Evolutionary conservation across 2,329 filamentous ascomycete genomes (phyloP), one percentile per base, ranked within the genome.

Genomic region (Diaporthe citriasiana): DNA sequence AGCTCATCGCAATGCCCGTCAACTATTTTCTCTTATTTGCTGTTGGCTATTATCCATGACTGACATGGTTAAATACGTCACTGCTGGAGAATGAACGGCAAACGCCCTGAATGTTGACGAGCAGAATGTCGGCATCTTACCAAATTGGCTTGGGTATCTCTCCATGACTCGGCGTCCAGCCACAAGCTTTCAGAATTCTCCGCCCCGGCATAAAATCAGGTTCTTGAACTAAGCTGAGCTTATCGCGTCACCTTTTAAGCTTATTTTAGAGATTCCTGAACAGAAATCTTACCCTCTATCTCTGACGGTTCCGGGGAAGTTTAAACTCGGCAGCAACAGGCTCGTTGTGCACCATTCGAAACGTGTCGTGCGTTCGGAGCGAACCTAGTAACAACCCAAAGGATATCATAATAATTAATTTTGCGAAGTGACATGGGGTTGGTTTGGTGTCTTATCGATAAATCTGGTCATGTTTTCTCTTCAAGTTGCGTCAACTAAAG

Each of bases 121-220:
- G 22, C 9, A 25, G 10, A 38, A 10, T 38, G 7, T 38, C 38
- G 8, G 9, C 5, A 38, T 3, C 12, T n/a, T n/a, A n/a, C 25
- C 22, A 50, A 9, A 38, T 10, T 9, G 7, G 6, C 22, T 25
- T 50, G 22, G 22, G 22, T 10, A n/a, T 3, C 45, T 50, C 22
- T 12, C 22, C 45, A 50, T 50, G 60, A 66, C 63, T 66, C 45
- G 45, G 30, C 22, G 17, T 13, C 6, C 45, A 38, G 30, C 45
- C 7, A 38, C 45, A 66, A 66, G 45, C 63, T 51, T 66, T 66
- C 19, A 66, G 1, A 51, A 38, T 66, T 66, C 45, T 51, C 63
- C 40, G 30, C n/a, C 22, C 19, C n/a, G 63, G 30, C 38, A 19
- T 30, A 22, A 27, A 27, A 17, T 8, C 33, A n/a, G 30, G 22